A percentile compares a stretch with the other conserved stretches of the same genome.
Evolutionary conservation across 169 alveolate species (phyloP).

Genomic region (Babesia bigemina): DNA sequence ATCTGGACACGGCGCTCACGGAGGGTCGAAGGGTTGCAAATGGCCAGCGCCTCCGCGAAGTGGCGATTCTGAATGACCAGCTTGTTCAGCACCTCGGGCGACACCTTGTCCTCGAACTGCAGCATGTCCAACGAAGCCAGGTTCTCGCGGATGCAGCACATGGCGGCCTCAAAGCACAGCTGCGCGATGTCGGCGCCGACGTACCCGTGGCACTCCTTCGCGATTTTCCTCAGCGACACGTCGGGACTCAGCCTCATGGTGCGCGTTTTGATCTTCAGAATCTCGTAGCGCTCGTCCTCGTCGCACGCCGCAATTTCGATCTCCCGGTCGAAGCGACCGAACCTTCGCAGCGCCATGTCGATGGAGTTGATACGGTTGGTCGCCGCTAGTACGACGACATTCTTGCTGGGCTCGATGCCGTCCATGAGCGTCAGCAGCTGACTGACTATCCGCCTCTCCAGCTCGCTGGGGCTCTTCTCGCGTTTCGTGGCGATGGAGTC

Average conservation of each 20-base stretch:
- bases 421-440: slow-evolving; percentile 88
- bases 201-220: slow-evolving; percentile 92
- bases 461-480: slow-evolving; percentile 78
- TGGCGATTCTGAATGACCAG: slow-evolving; percentile 76
- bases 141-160: slow-evolving; percentile 77
- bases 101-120: slow-evolving; percentile 65
- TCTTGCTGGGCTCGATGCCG: slow-evolving; percentile 71
- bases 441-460: slow-evolving; percentile 80
- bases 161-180: slow-evolving; percentile 89
- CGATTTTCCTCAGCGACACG: slow-evolving; percentile 82
- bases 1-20: slow-evolving; percentile 91
- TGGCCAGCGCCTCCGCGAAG: slow-evolving; percentile 85
- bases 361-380: slow-evolving; percentile 89
- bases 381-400: slow-evolving; percentile 90
- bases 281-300: slow-evolving; percentile 88
- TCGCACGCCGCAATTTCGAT: slow-evolving; percentile 86
- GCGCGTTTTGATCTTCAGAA: slow-evolving; percentile 84
- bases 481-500: slow-evolving; percentile 89
- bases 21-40: slow-evolving; percentile 89
- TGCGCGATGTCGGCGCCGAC: slow-evolving; percentile 91
- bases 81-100: slow-evolving; percentile 69
- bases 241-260: slow-evolving; percentile 84
- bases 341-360: slow-evolving; percentile 88
- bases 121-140: slow-evolving; percentile 51
- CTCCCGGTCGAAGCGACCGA: slow-evolving; percentile 87